phyloP scores from a whole-genome alignment of 2,329 filamentous ascomycete genomes.

The Hyphodiscus sp. region DNA sequence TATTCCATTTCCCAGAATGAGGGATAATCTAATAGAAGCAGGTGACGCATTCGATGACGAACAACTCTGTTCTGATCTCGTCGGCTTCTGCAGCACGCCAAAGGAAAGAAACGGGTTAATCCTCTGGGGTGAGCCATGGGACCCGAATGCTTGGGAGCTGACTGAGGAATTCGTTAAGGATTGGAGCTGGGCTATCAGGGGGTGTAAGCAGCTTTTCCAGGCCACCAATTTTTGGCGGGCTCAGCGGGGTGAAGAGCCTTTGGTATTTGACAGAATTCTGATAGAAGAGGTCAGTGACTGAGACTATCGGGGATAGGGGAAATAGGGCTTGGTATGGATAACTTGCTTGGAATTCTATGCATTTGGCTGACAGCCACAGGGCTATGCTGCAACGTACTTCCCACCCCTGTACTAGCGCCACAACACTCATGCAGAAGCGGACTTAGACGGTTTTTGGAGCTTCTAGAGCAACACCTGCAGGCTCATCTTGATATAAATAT shows the following conservation, averaged over 20 bases:
- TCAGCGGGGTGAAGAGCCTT: slow-evolving; percentile 28
- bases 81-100: slow-evolving; percentile 8
- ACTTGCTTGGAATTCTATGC: background rate
- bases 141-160: slow-evolving; percentile 32
- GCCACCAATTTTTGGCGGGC: slow-evolving; percentile 32
- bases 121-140: slow-evolving; percentile 34
- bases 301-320: background rate
- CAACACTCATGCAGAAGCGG: too few relatives aligned
- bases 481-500: too few relatives aligned
- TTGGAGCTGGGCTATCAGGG: slow-evolving; percentile 32
- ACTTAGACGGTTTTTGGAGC: background rate
- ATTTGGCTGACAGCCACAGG: background rate
- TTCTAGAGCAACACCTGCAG: too few relatives aligned
- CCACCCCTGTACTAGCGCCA: background rate
- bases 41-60: slow-evolving; percentile 16
- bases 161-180: slow-evolving; percentile 31
- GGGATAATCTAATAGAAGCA: slow-evolving; percentile 30
- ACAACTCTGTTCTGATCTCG: slow-evolving; percentile 17
- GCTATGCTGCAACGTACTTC: background rate
- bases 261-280: background rate
- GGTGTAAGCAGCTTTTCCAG: slow-evolving; percentile 28
- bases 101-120: slow-evolving; percentile 27
- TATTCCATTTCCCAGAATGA: slow-evolving; percentile 29
- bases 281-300: background rate
- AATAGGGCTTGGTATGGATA: background rate